Percentiles rank a stretch among this genome's conserved stretches.
These are phyloP conservation scores for Russula sp. DNA, from an alignment of 768 basidiomycete species.

Conservation along the genomic window DNA sequence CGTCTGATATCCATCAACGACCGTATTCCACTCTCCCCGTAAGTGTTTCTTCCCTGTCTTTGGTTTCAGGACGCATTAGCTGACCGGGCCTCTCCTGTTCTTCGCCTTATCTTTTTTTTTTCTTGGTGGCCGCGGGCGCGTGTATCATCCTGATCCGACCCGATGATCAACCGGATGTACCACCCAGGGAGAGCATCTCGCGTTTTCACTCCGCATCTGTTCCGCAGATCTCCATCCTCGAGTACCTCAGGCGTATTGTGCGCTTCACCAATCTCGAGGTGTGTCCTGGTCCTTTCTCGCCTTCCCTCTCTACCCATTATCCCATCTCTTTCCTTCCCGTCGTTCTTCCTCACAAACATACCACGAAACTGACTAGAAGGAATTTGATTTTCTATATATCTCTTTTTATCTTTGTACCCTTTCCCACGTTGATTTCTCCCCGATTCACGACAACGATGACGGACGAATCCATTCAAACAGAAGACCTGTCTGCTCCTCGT, in stretches of 20 bases:
- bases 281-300: constrained; percentile 31
- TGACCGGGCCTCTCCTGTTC: not conserved
- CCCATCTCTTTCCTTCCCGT: constrained; percentile 8
- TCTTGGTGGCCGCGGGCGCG: not conserved
- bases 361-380: constrained; percentile 1
- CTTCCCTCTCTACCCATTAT: constrained; percentile 9
- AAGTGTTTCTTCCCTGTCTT: constrained; percentile 29
- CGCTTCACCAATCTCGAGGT: constrained; percentile 96
- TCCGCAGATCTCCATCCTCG: constrained; percentile 82
- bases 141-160: constrained; percentile 4
- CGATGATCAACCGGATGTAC: not conserved
- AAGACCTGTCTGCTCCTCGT: constrained; percentile 78
- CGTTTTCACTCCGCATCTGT: constrained; percentile 94
- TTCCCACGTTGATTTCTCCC: not conserved
- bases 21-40: constrained; percentile 86
- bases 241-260: constrained; percentile 93
- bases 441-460: not conserved
- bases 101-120: not conserved
- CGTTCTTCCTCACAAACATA: not conserved
- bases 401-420: no score
- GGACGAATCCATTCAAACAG: constrained; percentile 38
- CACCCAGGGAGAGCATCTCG: constrained; percentile 76
- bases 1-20: constrained; percentile 96
- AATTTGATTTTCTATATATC: not conserved
- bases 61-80: constrained; percentile 15